Evolutionary conservation across 2,329 filamentous ascomycete genomes (phyloP).

Genomic region (Bertia moriformis): DNA sequence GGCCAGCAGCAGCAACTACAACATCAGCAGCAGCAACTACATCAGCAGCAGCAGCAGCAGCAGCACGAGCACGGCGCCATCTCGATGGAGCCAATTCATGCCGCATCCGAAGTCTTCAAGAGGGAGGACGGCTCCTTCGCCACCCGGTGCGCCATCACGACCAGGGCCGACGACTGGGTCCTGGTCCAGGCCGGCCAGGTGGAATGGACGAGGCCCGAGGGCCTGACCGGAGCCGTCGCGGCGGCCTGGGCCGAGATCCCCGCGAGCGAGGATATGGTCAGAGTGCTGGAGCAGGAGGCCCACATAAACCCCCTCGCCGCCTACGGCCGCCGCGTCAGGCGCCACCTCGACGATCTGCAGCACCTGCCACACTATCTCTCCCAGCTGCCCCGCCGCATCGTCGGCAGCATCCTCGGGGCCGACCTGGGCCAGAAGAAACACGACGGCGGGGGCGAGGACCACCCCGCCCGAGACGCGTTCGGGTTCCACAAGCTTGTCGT

Average conservation of each 20-base stretch:
- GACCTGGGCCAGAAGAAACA: constrained; percentile 26
- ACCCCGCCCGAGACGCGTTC: constrained; percentile 68
- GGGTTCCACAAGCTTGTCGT: constrained; percentile 79
- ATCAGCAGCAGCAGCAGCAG: no score
- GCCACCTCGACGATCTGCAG: constrained; percentile 67
- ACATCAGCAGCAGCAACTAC: no score
- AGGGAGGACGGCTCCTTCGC: constrained; percentile 57
- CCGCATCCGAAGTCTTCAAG: constrained; percentile 69
- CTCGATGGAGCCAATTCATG: constrained; percentile 40
- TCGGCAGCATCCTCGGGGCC: constrained; percentile 49
- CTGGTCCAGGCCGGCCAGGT: constrained; percentile 69
- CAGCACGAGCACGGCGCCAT: no score
- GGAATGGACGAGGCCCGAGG: constrained; percentile 71
- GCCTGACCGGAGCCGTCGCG: constrained; percentile 63
- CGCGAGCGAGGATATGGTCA: constrained; percentile 58
- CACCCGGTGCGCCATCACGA: constrained; percentile 61
- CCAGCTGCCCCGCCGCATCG: constrained; percentile 51
- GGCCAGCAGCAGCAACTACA: no score
- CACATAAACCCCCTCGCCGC: constrained; percentile 67
- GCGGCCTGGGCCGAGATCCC: constrained; percentile 70
- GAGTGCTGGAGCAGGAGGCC: constrained; percentile 72
- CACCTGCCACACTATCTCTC: constrained; percentile 62
- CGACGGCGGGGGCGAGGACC: no score
- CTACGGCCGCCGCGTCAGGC: constrained; percentile 75
- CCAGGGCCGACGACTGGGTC: constrained; percentile 60